phyloP scores from a whole-genome alignment of 2,329 filamentous ascomycete species.

The Fusarium paranaense region DNA sequence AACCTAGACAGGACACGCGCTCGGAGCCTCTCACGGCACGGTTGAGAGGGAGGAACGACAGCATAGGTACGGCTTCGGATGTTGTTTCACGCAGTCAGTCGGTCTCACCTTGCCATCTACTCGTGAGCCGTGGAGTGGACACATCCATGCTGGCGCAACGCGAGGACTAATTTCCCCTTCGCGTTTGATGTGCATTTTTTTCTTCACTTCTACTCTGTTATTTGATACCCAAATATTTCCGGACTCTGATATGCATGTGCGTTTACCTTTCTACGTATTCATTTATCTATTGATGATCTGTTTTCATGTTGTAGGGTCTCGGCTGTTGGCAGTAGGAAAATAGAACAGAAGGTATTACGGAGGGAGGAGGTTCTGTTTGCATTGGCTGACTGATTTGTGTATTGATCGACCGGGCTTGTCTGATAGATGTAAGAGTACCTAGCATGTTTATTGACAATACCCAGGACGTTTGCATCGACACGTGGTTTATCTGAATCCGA shows the following conservation, averaged over 20 bases:
- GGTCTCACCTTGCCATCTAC: background rate
- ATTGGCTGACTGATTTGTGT: constrained; percentile 7
- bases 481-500: background rate
- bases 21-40: background rate
- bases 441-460: constrained; percentile 21
- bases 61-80: constrained; percentile 4
- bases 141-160: constrained; percentile 3
- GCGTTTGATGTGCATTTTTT: background rate
- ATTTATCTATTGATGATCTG: constrained; percentile 19
- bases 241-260: constrained; percentile 26
- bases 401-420: background rate
- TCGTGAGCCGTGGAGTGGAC: background rate
- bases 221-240: constrained; percentile 43
- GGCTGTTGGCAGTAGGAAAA: constrained; percentile 24
- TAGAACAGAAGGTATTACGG: constrained; percentile 27
- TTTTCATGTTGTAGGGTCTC: constrained; percentile 20
- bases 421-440: constrained; percentile 14
- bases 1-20: background rate
- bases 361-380: constrained; percentile 13
- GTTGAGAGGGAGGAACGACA: background rate
- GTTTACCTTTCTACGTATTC: background rate
- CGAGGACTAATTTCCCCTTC: background rate
- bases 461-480: constrained; percentile 11
- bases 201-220: constrained; percentile 43
- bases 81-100: background rate